A percentile compares a stretch with the other conserved stretches of the same genome.
These are phyloP conservation scores for Dioszegia aurantiaca DNA, from an alignment of 768 basidiomycete genomes.

Conservation along the genomic window DNA sequence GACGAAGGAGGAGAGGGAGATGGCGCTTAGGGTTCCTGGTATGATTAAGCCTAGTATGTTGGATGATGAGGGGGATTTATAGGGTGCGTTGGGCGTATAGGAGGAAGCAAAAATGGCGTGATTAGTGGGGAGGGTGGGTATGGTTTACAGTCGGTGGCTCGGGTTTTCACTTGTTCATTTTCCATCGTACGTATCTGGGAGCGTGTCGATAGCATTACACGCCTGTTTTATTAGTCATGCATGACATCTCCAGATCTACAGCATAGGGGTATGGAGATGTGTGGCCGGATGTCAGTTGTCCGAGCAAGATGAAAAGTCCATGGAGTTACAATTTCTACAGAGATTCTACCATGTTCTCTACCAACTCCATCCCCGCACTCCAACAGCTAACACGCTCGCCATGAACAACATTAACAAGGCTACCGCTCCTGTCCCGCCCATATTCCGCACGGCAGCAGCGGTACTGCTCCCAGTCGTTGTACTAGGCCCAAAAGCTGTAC, in stretches of 20 bases:
- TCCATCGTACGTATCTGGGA: constrained; percentile 1
- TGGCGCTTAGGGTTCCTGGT: constrained; percentile 92
- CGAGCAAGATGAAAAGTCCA: too few relatives aligned
- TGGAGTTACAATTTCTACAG: too few relatives aligned
- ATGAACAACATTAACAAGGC: neutral
- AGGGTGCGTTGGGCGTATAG: neutral
- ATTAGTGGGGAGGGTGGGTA: neutral
- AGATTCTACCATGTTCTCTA: too few relatives aligned
- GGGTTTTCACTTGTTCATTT: too few relatives aligned
- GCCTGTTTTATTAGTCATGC: constrained; percentile 21
- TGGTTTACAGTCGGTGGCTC: too few relatives aligned
- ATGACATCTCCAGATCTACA: constrained; percentile 10
- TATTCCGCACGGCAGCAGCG: neutral
- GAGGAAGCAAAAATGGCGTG: neutral
- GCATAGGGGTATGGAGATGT: too few relatives aligned
- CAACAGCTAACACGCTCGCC: neutral
- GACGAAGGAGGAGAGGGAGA: constrained; percentile 77
- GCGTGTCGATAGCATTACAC: constrained; percentile 11
- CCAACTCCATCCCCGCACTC: neutral
- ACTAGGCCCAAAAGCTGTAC: constrained; percentile 22
- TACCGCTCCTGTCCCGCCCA: neutral
- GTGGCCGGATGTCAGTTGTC: neutral
- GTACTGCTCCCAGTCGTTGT: neutral
- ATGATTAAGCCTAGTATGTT: constrained; percentile 94
- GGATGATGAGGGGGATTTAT: constrained; percentile 73